A percentile compares a stretch with the other conserved stretches of the same genome.
These are phyloP conservation scores for Phanerodontia chrysosporium DNA, from an alignment of 768 basidiomycete genomes.

Conservation along the genomic window DNA sequence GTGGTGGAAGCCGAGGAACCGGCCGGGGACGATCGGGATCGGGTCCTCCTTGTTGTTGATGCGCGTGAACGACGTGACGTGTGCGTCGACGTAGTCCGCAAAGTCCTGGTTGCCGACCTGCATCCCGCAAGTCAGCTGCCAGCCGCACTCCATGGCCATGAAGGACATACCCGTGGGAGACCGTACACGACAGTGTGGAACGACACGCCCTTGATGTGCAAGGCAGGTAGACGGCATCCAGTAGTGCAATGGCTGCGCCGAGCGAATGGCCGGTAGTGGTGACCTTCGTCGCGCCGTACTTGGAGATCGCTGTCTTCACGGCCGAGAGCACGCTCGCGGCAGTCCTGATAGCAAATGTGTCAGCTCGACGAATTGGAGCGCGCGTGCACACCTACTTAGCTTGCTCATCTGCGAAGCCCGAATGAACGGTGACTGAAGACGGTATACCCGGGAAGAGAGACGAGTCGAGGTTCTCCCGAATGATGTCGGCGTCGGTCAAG, in stretches of 20 bases:
- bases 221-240: conserved; percentile 38
- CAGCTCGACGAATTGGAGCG: background rate
- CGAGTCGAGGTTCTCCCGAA: conserved; percentile 30
- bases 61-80: conserved; percentile 37
- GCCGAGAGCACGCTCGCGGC: conserved; percentile 41
- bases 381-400: conserved; percentile 30
- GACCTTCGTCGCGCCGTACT: conserved; percentile 31
- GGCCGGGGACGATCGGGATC: conserved; percentile 28
- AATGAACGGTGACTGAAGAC: conserved; percentile 38
- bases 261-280: conserved; percentile 44
- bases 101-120: conserved; percentile 54
- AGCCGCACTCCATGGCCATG: background rate
- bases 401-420: conserved; percentile 44
- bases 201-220: conserved; percentile 28
- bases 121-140: conserved; percentile 7
- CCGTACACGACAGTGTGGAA: conserved; percentile 32
- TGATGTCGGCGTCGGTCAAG: conserved; percentile 40
- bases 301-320: conserved; percentile 37
- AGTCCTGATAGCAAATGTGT: conserved; percentile 17
- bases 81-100: conserved; percentile 46
- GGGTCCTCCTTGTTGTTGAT: conserved; percentile 46
- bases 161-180: conserved; percentile 28
- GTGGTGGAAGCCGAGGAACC: conserved; percentile 41
- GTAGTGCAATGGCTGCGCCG: conserved; percentile 34
- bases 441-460: conserved; percentile 48